A percentile compares a stretch with the other conserved stretches of the same genome.
Evolutionary conservation across 1,284 basidiomycete species (phyloP).

Genomic region (Vanrija sp.): DNA sequence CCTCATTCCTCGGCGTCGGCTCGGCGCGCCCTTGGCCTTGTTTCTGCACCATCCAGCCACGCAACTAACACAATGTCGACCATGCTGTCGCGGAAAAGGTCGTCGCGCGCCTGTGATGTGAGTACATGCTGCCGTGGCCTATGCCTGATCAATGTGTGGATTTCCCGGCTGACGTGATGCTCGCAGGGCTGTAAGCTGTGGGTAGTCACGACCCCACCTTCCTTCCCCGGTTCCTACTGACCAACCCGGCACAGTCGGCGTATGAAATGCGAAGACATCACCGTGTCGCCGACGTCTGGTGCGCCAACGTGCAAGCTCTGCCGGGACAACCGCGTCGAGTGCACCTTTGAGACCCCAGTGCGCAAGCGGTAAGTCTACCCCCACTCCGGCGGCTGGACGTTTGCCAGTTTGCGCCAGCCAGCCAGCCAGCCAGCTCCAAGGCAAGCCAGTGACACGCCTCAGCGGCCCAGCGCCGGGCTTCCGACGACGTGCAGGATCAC

Average conservation of each 20-base stretch:
- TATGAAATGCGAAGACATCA: conserved; percentile 28
- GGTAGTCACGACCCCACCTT: not conserved
- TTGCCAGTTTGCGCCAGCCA: too few species aligned
- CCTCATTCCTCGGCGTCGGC: too few species aligned
- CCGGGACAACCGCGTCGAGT: conserved; percentile 20
- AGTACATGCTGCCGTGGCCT: conserved; percentile 4
- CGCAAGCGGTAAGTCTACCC: conserved; percentile 24
- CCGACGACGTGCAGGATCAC: conserved; percentile 3
- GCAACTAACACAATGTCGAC: too few species aligned
- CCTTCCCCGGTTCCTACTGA: not conserved
- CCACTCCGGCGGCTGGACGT: too few species aligned
- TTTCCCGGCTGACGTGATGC: not conserved
- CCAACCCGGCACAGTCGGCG: conserved; percentile 14
- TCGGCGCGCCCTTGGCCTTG: too few species aligned
- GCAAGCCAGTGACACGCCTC: not conserved
- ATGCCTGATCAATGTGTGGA: not conserved
- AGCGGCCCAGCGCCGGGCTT: conserved; percentile 16
- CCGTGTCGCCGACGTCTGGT: conserved; percentile 3
- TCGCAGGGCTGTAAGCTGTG: conserved; percentile 18
- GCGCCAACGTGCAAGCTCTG: conserved; percentile 23
- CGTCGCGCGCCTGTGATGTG: conserved; percentile 27
- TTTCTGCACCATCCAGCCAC: too few species aligned
- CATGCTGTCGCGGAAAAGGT: conserved; percentile 12
- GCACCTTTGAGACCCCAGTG: conserved; percentile 27
- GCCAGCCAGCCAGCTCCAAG: too few species aligned